Evolutionary conservation across 1,284 basidiomycete genomes (phyloP).

Genomic region (Sanghuangporus baumii): DNA sequence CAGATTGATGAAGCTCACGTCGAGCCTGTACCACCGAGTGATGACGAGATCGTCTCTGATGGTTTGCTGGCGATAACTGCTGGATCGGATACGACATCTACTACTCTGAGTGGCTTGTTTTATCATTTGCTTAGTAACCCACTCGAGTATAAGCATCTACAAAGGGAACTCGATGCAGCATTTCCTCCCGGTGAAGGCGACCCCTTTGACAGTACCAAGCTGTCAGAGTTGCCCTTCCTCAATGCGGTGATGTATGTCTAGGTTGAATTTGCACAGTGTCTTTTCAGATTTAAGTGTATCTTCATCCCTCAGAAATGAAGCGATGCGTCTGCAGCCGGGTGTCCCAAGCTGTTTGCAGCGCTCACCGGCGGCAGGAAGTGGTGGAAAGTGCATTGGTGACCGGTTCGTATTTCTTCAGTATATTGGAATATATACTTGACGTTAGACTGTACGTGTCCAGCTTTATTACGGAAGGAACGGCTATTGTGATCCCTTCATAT

Average conservation of each 20-base stretch:
- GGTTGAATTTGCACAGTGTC: background rate
- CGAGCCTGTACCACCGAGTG: constrained; percentile 21
- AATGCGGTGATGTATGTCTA: constrained; percentile 29
- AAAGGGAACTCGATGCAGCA: constrained; percentile 26
- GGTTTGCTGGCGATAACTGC: constrained; percentile 30
- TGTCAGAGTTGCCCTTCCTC: constrained; percentile 27
- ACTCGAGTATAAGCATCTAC: constrained; percentile 23
- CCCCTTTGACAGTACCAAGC: constrained; percentile 16
- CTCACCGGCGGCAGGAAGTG: constrained; percentile 4
- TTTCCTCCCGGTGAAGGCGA: constrained; percentile 19
- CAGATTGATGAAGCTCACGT: constrained; percentile 29
- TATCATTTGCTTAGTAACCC: constrained; percentile 31
- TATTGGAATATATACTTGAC: background rate
- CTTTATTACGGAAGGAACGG: constrained; percentile 45
- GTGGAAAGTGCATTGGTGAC: constrained; percentile 12
- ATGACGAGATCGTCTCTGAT: constrained; percentile 28
- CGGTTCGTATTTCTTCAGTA: constrained; percentile 2
- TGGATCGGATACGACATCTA: constrained; percentile 34
- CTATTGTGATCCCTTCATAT: constrained; percentile 41
- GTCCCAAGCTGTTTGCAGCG: constrained; percentile 8
- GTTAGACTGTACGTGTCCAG: constrained; percentile 25
- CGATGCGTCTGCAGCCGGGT: constrained; percentile 8
- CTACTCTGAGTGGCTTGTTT: constrained; percentile 27
- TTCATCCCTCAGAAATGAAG: constrained; percentile 3
- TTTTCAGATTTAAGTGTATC: background rate